Percentiles rank a stretch among this genome's conserved stretches.
These are phyloP conservation scores for Pontederia crassipes DNA, from an alignment of 176 grass and related monocot species.

Conservation along the genomic window DNA sequence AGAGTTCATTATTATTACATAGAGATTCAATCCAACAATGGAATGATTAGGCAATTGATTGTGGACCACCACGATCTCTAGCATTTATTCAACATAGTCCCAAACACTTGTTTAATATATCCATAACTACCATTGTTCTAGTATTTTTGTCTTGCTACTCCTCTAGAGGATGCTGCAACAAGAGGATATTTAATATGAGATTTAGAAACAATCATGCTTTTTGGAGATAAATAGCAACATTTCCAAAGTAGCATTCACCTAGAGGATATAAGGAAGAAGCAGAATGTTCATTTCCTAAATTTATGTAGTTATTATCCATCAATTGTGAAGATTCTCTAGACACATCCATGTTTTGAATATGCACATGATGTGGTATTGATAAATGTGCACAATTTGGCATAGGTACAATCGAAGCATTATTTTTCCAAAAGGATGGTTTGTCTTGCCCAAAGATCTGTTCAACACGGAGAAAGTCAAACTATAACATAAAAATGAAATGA, in stretches of 20 bases:
- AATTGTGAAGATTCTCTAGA: constrained; percentile 16
- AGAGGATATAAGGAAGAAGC: constrained; percentile 32
- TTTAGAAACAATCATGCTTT: constrained; percentile 3
- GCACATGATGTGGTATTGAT: constrained; percentile 29
- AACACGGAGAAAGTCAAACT: constrained; percentile 21
- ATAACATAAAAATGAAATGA: neutral
- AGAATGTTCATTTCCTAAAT: constrained; percentile 17
- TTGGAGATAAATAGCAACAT: constrained; percentile 5
- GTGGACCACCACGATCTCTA: constrained; percentile 32
- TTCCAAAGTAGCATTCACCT: constrained; percentile 20
- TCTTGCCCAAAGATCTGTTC: constrained; percentile 91
- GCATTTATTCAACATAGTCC: constrained; percentile 52
- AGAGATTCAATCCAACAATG: constrained; percentile 4
- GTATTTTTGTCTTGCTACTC: constrained; percentile 34
- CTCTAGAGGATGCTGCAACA: constrained; percentile 42
- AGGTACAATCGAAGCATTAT: constrained; percentile 35
- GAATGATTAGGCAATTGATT: constrained; percentile 42
- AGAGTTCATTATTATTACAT: neutral
- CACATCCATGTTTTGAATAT: constrained; percentile 17
- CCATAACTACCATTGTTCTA: constrained; percentile 50
- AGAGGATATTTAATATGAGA: constrained; percentile 6
- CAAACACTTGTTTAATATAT: constrained; percentile 63
- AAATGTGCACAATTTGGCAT: constrained; percentile 34
- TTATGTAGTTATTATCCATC: constrained; percentile 23
- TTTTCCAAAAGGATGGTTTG: constrained; percentile 36